phyloP scores from a whole-genome alignment of 1,284 basidiomycete genomes.

The Microbotryum violaceum region DNA sequence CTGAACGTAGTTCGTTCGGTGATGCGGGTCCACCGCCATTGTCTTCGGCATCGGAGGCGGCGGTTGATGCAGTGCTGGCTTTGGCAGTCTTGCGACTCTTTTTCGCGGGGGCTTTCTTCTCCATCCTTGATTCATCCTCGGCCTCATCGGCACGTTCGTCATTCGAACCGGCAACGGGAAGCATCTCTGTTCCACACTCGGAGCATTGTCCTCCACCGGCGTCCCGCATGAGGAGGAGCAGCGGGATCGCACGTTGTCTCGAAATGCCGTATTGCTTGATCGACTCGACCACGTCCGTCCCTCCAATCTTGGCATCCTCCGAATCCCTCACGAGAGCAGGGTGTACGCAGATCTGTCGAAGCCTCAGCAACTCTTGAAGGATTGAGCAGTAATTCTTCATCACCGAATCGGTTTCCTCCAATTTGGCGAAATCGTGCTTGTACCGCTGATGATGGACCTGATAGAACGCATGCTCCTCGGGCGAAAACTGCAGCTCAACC shows the following conservation, averaged over 20 bases:
- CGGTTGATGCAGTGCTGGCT: slow-evolving; percentile 42
- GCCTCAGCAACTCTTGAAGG: slow-evolving; percentile 84
- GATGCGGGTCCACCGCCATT: slow-evolving; percentile 39
- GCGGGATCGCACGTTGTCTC: slow-evolving; percentile 60
- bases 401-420: slow-evolving; percentile 77
- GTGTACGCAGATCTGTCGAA: slow-evolving; percentile 97
- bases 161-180: slow-evolving; percentile 24
- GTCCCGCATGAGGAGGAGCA: slow-evolving; percentile 75
- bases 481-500: slow-evolving; percentile 72
- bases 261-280: slow-evolving; percentile 78
- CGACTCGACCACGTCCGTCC: slow-evolving; percentile 54
- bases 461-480: slow-evolving; percentile 77
- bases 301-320: slow-evolving; percentile 47
- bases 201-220: slow-evolving; percentile 70
- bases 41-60: slow-evolving; percentile 48
- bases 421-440: slow-evolving; percentile 79
- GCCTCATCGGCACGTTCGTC: slow-evolving; percentile 48
- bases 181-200: slow-evolving; percentile 74
- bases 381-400: slow-evolving; percentile 98
- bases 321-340: slow-evolving; percentile 69
- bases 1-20: slow-evolving; percentile 47
- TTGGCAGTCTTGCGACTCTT: slow-evolving; percentile 42
- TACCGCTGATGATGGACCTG: slow-evolving; percentile 76
- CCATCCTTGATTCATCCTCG: slow-evolving; percentile 8
- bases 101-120: slow-evolving; percentile 29